phyloP scores from a whole-genome alignment of 2,329 filamentous ascomycete species.

The Ramularia collo-cygni region DNA sequence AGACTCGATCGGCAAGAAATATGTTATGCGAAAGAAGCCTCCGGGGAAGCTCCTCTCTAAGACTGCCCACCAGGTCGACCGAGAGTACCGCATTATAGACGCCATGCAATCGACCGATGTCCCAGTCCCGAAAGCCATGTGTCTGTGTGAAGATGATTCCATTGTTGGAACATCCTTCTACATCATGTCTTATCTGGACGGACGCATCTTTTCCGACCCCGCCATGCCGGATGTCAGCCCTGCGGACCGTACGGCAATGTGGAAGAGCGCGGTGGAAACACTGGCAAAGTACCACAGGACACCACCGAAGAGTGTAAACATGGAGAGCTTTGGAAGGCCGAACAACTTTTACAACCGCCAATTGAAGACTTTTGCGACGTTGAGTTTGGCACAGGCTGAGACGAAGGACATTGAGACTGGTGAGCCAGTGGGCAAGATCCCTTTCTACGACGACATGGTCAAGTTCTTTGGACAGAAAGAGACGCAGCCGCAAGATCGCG shows the following conservation, averaged over 20 bases:
- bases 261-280: conserved; percentile 75
- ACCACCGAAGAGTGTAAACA: conserved; percentile 56
- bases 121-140: conserved; percentile 75
- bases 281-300: conserved; percentile 81
- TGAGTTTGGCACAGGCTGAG: conserved; percentile 70
- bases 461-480: conserved; percentile 64
- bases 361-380: conserved; percentile 71
- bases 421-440: conserved; percentile 70
- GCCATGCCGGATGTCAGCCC: conserved; percentile 65
- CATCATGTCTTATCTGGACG: conserved; percentile 92
- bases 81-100: conserved; percentile 85
- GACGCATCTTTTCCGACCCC: conserved; percentile 87
- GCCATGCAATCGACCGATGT: conserved; percentile 74
- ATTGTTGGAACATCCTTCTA: conserved; percentile 91
- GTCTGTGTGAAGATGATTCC: conserved; percentile 73
- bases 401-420: conserved; percentile 71
- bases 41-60: conserved; percentile 89
- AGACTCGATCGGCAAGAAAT: conserved; percentile 60
- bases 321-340: conserved; percentile 66
- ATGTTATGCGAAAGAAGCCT: conserved; percentile 94
- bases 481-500: conserved; percentile 69
- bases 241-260: conserved; percentile 69
- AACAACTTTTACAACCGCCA: conserved; percentile 80
- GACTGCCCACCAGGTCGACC: conserved; percentile 92
- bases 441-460: conserved; percentile 74